Base-by-base conservation (phyloP, 1,284 basidiomycete species). In the Austropuccinia psidii region DNA sequence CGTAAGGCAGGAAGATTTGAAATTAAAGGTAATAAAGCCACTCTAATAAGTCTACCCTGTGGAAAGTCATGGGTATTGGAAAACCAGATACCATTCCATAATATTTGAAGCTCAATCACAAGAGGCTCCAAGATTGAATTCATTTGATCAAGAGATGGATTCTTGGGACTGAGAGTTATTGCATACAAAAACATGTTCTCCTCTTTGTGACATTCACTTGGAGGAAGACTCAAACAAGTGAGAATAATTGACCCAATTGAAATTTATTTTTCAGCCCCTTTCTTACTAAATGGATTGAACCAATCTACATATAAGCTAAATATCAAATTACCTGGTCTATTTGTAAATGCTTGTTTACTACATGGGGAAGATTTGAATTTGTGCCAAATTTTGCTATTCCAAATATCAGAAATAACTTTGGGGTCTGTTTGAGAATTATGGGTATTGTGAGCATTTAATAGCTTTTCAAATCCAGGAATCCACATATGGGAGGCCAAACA, bases 141-240 rank as follows among this genome's bases (percentile, higher is more conserved):
- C 35, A 81, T 66, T 21, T 78, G 49, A 7, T 77, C 55, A 4
- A 73, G 31, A 19, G 31, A 50, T 0, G 76, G 77, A 52, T 78
- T 75, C 6, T 29, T 31, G 8, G 75, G 77, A 1, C 78, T 77
- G 3, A 78, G 82, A 80, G 79, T 80, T 13, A 83, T 75, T 0
- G 80, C 81, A 6, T 79, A 80, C 13, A 83, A 77, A 72, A 77
- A 83, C 15, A 83, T 77, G 57, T 83, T 82, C 61, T 83, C 80
- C 0, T 75, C 47, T 17, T 77, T 75, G 73, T 80, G 80, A 0
- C 82, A 79, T 21, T 81, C 39, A 4, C 75, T 41, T 0, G 77
- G 77, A 5, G 82, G 82, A 27, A 70, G 43, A 29, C 61, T 70
- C 9, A 70, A 49, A 60, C 68, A 70, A 37, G 61, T 29, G 24